Base-by-base conservation (phyloP, 805 yeast genomes). In the Hanseniaspora guilliermondii region DNA sequence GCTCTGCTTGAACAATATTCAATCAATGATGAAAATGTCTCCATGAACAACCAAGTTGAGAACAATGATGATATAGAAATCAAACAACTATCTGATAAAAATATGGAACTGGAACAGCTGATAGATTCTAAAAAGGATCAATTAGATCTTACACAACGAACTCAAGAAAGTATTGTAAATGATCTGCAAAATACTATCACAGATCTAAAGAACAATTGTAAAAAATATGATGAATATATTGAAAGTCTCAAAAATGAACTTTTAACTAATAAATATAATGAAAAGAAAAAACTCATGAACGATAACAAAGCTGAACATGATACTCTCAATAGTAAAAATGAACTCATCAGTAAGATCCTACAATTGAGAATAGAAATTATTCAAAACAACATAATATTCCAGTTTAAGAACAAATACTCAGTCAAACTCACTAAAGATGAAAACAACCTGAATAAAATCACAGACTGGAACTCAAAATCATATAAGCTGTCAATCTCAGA, bases 61-160 rank as follows among this genome's bases (percentile, higher is more conserved):
- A 32, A 49, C 39, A 38, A 38, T 5, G 47, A 32, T 16, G 48
- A 41, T 17, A 24, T 22, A 4, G 53, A 49, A 35, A 42, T 49
- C 16, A 42, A 42, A 16, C 42, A 22, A 7, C 37, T 41, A 0
- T 17, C 11, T 25, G 54, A 42, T 2, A 33, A 27, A 33, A 36
- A 36, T 12, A 32, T 19, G 11, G 45, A 52, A 11, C 16, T 44
- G n/a, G 60, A 61, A 24, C 65, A 61, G 30, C 67, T 76, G 61
- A 73, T 73, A 57, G 57, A 59, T 17, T 66, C 64, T 19, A 68
- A 71, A 60, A 62, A 73, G 60, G 56, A 55, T 37, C 47, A 58
- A 60, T n/a, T 45, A 54, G 38, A 59, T 53, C 19, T 58, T 55
- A 17, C 52, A 61, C 44, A 60, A 58, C 45, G 58, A 47, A 35